Percentiles rank a stretch among this genome's conserved stretches.
Conservation (phyloP, 495 filamentous ascomycete genomes). For the Penicillium goetzii region DNA sequence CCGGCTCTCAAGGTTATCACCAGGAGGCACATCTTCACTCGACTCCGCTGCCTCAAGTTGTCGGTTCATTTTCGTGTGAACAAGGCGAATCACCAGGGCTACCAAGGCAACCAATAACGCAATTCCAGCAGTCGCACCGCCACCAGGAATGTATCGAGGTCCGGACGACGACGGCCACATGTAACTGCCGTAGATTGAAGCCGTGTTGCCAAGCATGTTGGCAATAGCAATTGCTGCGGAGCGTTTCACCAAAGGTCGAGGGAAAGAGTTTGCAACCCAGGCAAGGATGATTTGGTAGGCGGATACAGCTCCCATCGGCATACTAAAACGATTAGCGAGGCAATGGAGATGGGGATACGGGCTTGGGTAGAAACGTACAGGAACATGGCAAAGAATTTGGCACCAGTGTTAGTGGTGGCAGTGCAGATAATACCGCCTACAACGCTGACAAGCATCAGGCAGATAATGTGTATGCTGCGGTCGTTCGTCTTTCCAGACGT, state of each 20-base stretch:
- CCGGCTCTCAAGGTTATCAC: slow-evolving; percentile 46
- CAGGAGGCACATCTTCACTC: slow-evolving; percentile 40
- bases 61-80: slow-evolving; percentile 66
- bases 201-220: slow-evolving; percentile 73
- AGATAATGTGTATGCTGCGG: slow-evolving; percentile 70
- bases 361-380: slow-evolving; percentile 53
- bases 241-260: slow-evolving; percentile 75
- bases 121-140: slow-evolving; percentile 37
- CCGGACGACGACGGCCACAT: slow-evolving; percentile 63
- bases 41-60: slow-evolving; percentile 57
- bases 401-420: slow-evolving; percentile 61
- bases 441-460: slow-evolving; percentile 68
- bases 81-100: slow-evolving; percentile 35
- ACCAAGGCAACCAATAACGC: slow-evolving; percentile 35
- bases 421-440: slow-evolving; percentile 73
- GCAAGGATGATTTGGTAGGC: slow-evolving; percentile 58
- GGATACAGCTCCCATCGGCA: slow-evolving; percentile 68
- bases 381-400: slow-evolving; percentile 80
- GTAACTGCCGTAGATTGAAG: slow-evolving; percentile 73
- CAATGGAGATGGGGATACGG: background rate
- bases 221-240: slow-evolving; percentile 68
- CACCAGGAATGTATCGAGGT: slow-evolving; percentile 45
- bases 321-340: slow-evolving; percentile 37
- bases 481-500: slow-evolving; percentile 77
- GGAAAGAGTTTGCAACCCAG: slow-evolving; percentile 80